These are phyloP conservation scores for Ceratobasidium sp. DNA, from an alignment of 1,284 basidiomycete genomes.

Conservation along the genomic window DNA sequence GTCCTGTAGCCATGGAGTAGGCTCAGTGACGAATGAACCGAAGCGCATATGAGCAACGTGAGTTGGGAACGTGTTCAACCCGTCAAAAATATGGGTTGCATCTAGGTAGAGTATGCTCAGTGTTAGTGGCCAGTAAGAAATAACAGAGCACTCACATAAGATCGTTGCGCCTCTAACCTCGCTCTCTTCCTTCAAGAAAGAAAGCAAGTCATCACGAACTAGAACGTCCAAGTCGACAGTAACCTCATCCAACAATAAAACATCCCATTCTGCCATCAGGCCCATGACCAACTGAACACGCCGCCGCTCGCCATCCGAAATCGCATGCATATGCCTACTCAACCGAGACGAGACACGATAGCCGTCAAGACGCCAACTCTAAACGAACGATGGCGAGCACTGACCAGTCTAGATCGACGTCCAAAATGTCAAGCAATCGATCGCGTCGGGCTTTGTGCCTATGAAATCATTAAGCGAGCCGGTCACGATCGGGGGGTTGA, in stretches of 20 bases:
- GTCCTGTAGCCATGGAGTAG: constrained; percentile 71
- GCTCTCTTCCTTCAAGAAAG: constrained; percentile 88
- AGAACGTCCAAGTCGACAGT: constrained; percentile 99
- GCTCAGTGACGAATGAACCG: constrained; percentile 73
- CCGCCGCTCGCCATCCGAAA: constrained; percentile 95
- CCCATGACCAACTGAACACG: constrained; percentile 97
- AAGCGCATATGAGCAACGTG: constrained; percentile 90
- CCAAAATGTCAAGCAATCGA: constrained; percentile 86
- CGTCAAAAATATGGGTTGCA: constrained; percentile 96
- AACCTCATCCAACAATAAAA: constrained; percentile 94
- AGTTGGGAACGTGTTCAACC: constrained; percentile 85
- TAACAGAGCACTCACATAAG: constrained; percentile 69
- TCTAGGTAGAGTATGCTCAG: constrained; percentile 60
- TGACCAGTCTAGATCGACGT: constrained; percentile 88
- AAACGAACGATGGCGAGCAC: constrained; percentile 39
- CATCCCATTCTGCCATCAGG: constrained; percentile 94
- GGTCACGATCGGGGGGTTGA: neutral
- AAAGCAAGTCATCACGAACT: constrained; percentile 90
- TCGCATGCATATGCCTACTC: constrained; percentile 82
- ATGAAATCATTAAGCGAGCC: neutral
- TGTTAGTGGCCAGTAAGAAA: constrained; percentile 20
- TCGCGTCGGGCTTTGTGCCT: constrained; percentile 91
- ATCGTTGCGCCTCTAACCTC: constrained; percentile 86
- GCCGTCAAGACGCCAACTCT: neutral
- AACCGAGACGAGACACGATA: neutral